Base-by-base conservation (phyloP, 805 yeast genomes). In the Zygotorulaspora florentina region DNA sequence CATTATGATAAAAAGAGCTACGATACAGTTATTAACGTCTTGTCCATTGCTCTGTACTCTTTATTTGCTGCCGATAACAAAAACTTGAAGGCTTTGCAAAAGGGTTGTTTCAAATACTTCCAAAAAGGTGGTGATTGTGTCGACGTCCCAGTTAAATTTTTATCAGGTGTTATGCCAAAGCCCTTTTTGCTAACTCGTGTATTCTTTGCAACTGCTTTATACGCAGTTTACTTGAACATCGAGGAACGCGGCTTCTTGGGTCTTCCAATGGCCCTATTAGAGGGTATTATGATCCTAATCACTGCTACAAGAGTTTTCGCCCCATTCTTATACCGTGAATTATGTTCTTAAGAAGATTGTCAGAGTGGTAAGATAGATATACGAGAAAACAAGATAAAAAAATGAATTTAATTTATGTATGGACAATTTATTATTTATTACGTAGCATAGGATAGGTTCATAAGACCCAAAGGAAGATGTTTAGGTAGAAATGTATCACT, bases 91-190 rank as follows among this genome's bases (percentile, higher is more conserved):
- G 76, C 85, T 28, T 73, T 93, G 51, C 97, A 90, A 69, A 70
- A 67, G 39, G 99, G 99, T 8, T 93, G 99, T 67, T 88, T 89
- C 75, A 71, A 72, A 46, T 93, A 93, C 68, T 88, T 93, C 74
- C 69, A 75, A 62, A 74, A 77, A 42, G 99, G 98, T 35, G 97
- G 97, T 17, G 80, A 73, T 42, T 84, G 89, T 59, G 79, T 87
- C 15, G 62, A 68, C 16, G 84, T 83, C 5, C 99, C 99, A 6
- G 83, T 88, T 43, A 83, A 87, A 3, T 78, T 93, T 58, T 75
- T 93, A 43, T 76, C 90, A 46, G 99, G 97, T 12, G 72, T 88
- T 59, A 67, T 79, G 45, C 95, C 95, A 39, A 75, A 73, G 54
- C 96, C 97, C 11, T 70, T 77, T 62, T 58, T 79, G 39, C 74